Evolutionary conservation across 164 flowering plant species (phyloP), one percentile per base, ranked within the genome.

Genomic region (Tetracentron sinense): DNA sequence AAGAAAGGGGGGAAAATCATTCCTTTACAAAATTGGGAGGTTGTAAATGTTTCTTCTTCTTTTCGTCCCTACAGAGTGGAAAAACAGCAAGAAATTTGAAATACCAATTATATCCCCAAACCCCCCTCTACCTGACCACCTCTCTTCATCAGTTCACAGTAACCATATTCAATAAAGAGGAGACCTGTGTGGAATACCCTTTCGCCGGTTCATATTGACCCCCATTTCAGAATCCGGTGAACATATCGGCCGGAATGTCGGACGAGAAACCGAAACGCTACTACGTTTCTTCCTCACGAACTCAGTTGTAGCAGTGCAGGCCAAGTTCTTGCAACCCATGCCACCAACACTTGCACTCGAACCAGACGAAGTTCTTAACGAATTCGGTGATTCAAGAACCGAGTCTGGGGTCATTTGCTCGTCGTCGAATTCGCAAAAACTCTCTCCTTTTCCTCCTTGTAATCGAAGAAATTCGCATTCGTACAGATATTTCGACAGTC

Each of bases 351-450:
- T 65, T 0, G 67, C 72, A 28, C 72, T 66, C 7, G 90, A 85
- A 22, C 78, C 77, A 5, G 85, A 73, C 16, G 83, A 75, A 11
- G 78, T 77, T 21, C 42, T 58, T 20, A 64, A 60, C 23, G 85
- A 79, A 42, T 69, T 74, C 25, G 75, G 63, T 58, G 83, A 86
- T 58, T 86, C 91, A 21, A 91, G 88, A 3, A 85, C 76, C 46
- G 94, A 72, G 62, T 83, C 90, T 0, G 92, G 85, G 0, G 96
- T 87, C 85, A 86, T 75, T 44, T 68, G 76, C 0, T 80, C 86
- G 58, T 79, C 86, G 16, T 82, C 88, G 5, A 67, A 21, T 38
- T 81, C 82, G 56, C 47, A 67, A 30, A 20, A 63, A 59, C 59
- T 57, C 21, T 69, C 79, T n/a, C 71, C 76, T 51, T 56, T 70